Percentiles rank a stretch among this genome's conserved stretches.
phyloP scores from a whole-genome alignment of 139 green algal species.

The Tetraselmis striata region DNA sequence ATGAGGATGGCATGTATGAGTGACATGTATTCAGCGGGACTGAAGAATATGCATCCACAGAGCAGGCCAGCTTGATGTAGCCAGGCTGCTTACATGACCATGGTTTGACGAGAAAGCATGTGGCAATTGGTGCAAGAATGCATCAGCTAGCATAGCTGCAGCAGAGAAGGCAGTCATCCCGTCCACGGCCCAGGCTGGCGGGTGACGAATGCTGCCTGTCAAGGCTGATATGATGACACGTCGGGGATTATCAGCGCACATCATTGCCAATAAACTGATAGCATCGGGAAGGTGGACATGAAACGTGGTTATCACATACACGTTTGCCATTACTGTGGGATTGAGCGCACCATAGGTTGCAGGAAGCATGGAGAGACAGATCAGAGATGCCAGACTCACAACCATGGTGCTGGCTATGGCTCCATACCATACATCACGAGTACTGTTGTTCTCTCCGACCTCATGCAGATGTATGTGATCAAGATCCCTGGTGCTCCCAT shows the following conservation, averaged over 20 bases:
- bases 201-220: background rate
- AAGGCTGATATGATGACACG: background rate
- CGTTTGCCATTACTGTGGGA: background rate
- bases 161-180: background rate
- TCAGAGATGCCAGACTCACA: background rate
- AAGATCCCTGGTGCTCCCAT: no score
- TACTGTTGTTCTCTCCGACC: no score
- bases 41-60: no score
- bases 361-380: background rate
- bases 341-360: background rate
- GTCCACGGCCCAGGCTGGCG: background rate
- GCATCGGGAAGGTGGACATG: no score
- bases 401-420: background rate
- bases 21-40: no score
- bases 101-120: background rate
- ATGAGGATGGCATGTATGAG: no score
- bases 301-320: background rate
- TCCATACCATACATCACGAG: background rate
- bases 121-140: background rate
- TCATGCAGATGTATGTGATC: no score
- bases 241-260: no score
- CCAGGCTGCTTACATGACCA: no score
- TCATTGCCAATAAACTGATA: no score
- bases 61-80: no score
- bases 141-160: background rate